Evolutionary conservation across 371 early-diverging fungal genomes (phyloP).

Genomic region (Phascolomyces articulosus): DNA sequence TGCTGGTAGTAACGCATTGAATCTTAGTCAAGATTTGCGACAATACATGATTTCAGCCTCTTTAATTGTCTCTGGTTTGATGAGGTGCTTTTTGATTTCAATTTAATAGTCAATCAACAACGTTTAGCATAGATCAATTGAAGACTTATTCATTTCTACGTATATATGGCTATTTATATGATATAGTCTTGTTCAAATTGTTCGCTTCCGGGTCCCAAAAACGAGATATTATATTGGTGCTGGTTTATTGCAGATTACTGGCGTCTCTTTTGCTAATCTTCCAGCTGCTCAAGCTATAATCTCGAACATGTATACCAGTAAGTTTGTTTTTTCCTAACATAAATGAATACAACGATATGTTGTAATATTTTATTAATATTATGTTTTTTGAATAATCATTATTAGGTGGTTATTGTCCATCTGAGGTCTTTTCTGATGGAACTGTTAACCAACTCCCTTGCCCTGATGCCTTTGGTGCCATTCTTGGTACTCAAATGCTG

Average conservation of each 20-base stretch:
- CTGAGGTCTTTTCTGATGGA: slow-evolving; percentile 41
- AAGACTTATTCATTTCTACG: not conserved
- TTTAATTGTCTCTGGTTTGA: slow-evolving; percentile 43
- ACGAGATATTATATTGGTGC: slow-evolving; percentile 51
- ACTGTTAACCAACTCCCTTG: slow-evolving; percentile 47
- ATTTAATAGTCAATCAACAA: no score
- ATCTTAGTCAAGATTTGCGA: slow-evolving; percentile 44
- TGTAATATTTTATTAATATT: not conserved
- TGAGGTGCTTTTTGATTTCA: slow-evolving; percentile 31
- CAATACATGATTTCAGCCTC: slow-evolving; percentile 58
- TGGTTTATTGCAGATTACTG: slow-evolving; percentile 45
- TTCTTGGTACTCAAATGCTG: slow-evolving; percentile 58
- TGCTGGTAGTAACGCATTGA: slow-evolving; percentile 46
- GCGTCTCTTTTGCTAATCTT: slow-evolving; percentile 43
- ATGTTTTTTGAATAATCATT: not conserved
- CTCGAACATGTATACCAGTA: slow-evolving; percentile 50
- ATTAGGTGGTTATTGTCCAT: slow-evolving; percentile 48
- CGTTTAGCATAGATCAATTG: no score
- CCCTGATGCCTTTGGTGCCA: slow-evolving; percentile 59
- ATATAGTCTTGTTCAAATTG: slow-evolving; percentile 50
- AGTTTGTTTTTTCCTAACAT: slow-evolving; percentile 15
- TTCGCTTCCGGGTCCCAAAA: slow-evolving; percentile 48
- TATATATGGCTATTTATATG: not conserved
- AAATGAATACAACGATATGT: not conserved
- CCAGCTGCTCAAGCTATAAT: slow-evolving; percentile 37